These are phyloP conservation scores for Trichoderma aggressivum DNA, from an alignment of 2,329 filamentous ascomycete genomes.

Conservation along the genomic window DNA sequence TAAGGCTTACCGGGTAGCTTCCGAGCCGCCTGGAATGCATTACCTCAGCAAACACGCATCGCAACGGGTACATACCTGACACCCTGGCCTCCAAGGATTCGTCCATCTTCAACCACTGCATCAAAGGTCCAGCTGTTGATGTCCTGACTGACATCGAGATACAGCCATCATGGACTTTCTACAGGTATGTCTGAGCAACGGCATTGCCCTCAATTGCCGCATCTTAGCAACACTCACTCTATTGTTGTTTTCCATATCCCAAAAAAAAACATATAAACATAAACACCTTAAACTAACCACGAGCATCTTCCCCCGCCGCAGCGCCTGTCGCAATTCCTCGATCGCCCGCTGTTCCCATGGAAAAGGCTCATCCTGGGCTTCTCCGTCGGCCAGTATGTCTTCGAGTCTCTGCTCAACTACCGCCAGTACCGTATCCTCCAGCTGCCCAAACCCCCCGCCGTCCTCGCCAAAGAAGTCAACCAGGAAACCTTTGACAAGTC, in stretches of 20 bases:
- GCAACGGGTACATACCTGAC: slow-evolving; percentile 8
- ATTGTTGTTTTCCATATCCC: neutral
- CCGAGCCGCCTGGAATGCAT: slow-evolving; percentile 7
- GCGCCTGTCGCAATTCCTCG: slow-evolving; percentile 79
- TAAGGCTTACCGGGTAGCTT: neutral
- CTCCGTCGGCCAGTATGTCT: slow-evolving; percentile 82
- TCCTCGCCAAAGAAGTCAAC: slow-evolving; percentile 82
- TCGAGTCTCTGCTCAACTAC: slow-evolving; percentile 84
- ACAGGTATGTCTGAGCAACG: slow-evolving; percentile 33
- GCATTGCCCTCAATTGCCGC: neutral
- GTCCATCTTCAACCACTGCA: slow-evolving; percentile 1
- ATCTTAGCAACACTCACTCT: neutral
- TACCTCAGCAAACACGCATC: slow-evolving; percentile 18
- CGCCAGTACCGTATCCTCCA: slow-evolving; percentile 88
- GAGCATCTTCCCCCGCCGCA: slow-evolving; percentile 29
- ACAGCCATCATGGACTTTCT: slow-evolving; percentile 44
- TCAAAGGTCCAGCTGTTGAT: neutral
- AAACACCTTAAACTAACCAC: neutral
- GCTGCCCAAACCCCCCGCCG: slow-evolving; percentile 75
- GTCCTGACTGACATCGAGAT: slow-evolving; percentile 7
- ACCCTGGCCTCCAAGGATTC: slow-evolving; percentile 18
- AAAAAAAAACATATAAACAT: neutral
- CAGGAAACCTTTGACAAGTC: slow-evolving; percentile 92
- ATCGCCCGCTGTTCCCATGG: slow-evolving; percentile 93
- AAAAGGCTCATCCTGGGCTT: slow-evolving; percentile 95